phyloP scores from a whole-genome alignment of 257 asterid genomes.

The Solanum infundibuliforme region DNA sequence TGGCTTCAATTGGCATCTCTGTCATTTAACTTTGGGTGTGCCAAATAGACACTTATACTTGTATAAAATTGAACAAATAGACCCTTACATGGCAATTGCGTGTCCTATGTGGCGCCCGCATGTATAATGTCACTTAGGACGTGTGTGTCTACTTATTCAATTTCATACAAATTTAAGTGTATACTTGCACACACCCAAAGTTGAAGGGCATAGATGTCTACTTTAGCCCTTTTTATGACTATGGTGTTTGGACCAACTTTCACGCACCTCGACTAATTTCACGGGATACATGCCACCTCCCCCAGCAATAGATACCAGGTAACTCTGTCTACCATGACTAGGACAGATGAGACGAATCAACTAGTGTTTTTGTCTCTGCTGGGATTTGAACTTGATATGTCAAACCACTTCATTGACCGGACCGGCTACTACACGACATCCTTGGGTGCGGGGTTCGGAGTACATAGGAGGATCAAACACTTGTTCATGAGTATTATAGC shows the following conservation, averaged over 20 bases:
- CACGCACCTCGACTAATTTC: not conserved
- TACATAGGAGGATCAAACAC: not conserved
- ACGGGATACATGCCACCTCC: not conserved
- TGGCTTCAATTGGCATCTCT: not conserved
- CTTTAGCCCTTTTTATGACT: too few species aligned
- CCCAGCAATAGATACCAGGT: not conserved
- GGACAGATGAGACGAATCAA: not conserved
- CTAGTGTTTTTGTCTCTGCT: not conserved
- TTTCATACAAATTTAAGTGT: not conserved
- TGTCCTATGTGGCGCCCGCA: not conserved
- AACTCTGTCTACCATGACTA: not conserved
- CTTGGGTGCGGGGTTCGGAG: not conserved
- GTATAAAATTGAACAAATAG: not conserved
- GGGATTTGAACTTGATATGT: not conserved
- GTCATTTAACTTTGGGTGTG: not conserved
- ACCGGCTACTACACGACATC: not conserved
- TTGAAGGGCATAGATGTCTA: too few species aligned
- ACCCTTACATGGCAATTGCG: not conserved
- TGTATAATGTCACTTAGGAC: not conserved
- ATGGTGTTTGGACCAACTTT: not conserved
- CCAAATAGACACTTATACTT: not conserved
- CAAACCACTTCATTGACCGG: not conserved
- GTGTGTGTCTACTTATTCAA: not conserved
- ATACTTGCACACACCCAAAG: too few species aligned
- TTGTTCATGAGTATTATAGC: too few species aligned